A percentile compares a stretch with the other conserved stretches of the same genome.
Conservation (phyloP, 1,139 yeast genomes). For the Hansenula lynferdii region DNA sequence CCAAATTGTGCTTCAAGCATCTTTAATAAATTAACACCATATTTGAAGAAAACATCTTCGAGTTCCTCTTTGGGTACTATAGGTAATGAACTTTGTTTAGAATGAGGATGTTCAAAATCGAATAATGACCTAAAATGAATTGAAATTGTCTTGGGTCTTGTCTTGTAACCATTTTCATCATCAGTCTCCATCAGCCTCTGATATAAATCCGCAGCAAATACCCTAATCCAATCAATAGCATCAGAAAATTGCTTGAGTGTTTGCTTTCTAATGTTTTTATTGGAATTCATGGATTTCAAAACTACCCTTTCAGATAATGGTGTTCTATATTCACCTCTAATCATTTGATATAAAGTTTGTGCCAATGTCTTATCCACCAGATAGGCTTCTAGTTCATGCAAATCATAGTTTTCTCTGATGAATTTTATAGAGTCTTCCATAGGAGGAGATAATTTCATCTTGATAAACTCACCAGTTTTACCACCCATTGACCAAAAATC, state of each 20-base stretch:
- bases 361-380: constrained; percentile 44
- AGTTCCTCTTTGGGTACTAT: constrained; percentile 30
- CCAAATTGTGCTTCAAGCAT: constrained; percentile 33
- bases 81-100: constrained; percentile 44
- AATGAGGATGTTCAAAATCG: constrained; percentile 21
- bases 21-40: constrained; percentile 33
- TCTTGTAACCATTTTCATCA: constrained; percentile 42
- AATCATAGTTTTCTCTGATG: constrained; percentile 33
- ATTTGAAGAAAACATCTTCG: constrained; percentile 32
- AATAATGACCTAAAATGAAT: constrained; percentile 29
- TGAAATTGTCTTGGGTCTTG: constrained; percentile 51
- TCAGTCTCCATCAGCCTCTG: constrained; percentile 70
- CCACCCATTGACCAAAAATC: constrained; percentile 95
- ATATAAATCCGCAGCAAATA: constrained; percentile 74
- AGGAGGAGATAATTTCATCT: constrained; percentile 41
- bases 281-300: constrained; percentile 83
- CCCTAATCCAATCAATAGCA: constrained; percentile 74
- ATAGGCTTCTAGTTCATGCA: constrained; percentile 27
- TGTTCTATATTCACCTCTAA: constrained; percentile 54
- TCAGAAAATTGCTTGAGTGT: constrained; percentile 53
- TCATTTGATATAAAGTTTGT: constrained; percentile 47
- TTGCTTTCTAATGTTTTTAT: constrained; percentile 66
- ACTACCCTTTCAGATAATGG: constrained; percentile 56
- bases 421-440: constrained; percentile 35
- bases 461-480: constrained; percentile 64